Base-by-base conservation (phyloP, 2,329 filamentous ascomycete species). In the Aspergillus chevalieri region DNA sequence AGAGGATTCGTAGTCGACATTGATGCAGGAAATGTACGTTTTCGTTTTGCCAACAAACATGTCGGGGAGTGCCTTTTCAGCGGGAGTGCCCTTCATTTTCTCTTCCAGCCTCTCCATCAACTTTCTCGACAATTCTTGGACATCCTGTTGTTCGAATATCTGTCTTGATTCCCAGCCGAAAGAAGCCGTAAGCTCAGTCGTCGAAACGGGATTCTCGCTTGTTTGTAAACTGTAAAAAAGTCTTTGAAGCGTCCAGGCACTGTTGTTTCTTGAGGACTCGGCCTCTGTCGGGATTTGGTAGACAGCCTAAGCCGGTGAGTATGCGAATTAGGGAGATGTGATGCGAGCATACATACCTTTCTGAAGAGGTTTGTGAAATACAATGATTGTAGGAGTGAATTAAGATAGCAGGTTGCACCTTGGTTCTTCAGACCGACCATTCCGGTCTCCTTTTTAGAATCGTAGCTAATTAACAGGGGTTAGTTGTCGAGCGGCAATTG, bases 11-110 rank as follows among this genome's bases (percentile, higher is more conserved):
- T 95, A 98, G 62, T 95, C 85, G 54, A 98, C 94, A 68, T 98
- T 93, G 68, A 98, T 96, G 74, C 94, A 98, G 19, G 89, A 94
- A 57, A 98, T 94, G 70, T 97, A 98, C 0, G 93, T 98, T 75
- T 97, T 97, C 70, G 94, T 91, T 72, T 97, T 97, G 50, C 93
- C 94, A 51, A 93, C 91, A 63, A 98, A 97, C 75, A 98, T 86
- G 54, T 87, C 84, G 1, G 91, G 84, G 7, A 98, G 77, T 2
- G 90, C 87, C 58, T 92, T 94, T 65, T 97, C 89, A 10, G 89
- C 88, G 46, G 86, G 83, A 1, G 93, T 97, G 43, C 89, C 92
- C 72, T 98, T 98, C 94, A 98, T 98, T 67, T 88, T 92, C 64
- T 93, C 87, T 66, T 98, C 94, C 73, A 98, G 85, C 52, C 89